Evolutionary conservation across 1,284 basidiomycete species (phyloP).

Genomic region (Cryptococcus neoformans): DNA sequence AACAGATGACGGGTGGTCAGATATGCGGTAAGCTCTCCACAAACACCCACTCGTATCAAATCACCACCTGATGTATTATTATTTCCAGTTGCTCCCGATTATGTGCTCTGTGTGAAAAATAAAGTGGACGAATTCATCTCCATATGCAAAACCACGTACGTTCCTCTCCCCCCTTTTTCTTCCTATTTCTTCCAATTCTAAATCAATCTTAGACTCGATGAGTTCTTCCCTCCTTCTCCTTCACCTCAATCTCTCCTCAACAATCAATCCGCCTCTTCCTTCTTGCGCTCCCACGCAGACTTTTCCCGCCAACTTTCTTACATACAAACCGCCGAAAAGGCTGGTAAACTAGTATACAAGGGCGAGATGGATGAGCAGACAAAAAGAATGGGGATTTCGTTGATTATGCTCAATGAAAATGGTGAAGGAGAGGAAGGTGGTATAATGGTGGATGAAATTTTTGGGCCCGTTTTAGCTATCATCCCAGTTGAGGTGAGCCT

Average conservation of each 20-base stretch:
- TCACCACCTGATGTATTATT: conserved; percentile 68
- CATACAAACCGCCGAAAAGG: conserved; percentile 59
- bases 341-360: conserved; percentile 66
- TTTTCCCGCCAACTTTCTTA: conserved; percentile 63
- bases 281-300: conserved; percentile 57
- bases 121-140: conserved; percentile 63
- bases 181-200: conserved; percentile 20
- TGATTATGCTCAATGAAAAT: conserved; percentile 57
- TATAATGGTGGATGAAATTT: conserved; percentile 70
- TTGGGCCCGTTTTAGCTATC: conserved; percentile 72
- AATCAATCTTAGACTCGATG: conserved; percentile 17
- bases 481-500: conserved; percentile 59
- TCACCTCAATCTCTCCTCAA: conserved; percentile 51
- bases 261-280: conserved; percentile 48
- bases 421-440: conserved; percentile 58
- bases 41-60: conserved; percentile 20
- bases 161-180: conserved; percentile 51
- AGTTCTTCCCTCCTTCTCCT: conserved; percentile 37
- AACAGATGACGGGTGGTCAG: conserved; percentile 71
- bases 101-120: conserved; percentile 66
- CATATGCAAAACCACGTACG: conserved; percentile 59
- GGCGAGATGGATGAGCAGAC: conserved; percentile 59
- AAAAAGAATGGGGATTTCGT: conserved; percentile 38
- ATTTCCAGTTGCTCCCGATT: conserved; percentile 61
- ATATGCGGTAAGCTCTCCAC: conserved; percentile 35